Percentiles rank a stretch among this genome's conserved stretches.
Evolutionary conservation across 768 basidiomycete genomes (phyloP).

Genomic region (Tephrocybe sp.): DNA sequence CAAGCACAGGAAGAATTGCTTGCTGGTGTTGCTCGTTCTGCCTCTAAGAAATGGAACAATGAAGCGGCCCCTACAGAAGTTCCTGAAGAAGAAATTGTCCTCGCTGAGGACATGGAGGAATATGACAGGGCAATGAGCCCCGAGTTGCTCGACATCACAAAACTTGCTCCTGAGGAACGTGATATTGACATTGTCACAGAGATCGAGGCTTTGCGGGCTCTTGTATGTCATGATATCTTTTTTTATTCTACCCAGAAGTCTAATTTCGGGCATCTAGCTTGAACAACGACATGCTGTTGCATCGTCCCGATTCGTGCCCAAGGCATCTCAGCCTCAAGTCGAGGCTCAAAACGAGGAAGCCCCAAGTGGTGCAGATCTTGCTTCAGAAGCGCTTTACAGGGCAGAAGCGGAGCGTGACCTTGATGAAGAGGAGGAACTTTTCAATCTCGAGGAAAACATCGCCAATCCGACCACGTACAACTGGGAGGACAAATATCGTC

Average conservation of each 20-base stretch:
- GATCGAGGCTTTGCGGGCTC: conserved; percentile 55
- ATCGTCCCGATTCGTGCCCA: conserved; percentile 86
- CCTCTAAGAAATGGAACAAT: conserved; percentile 36
- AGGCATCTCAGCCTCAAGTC: conserved; percentile 58
- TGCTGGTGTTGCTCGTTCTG: conserved; percentile 71
- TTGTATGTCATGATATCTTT: conserved; percentile 51
- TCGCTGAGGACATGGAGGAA: conserved; percentile 69
- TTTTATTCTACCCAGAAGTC: too few relatives aligned
- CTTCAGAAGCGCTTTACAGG: conserved; percentile 87
- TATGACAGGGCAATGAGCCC: conserved; percentile 91
- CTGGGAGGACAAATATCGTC: conserved; percentile 99
- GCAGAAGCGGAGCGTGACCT: conserved; percentile 91
- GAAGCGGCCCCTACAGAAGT: conserved; percentile 35
- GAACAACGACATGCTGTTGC: conserved; percentile 80
- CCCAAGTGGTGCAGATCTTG: conserved; percentile 70
- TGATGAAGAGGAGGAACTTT: conserved; percentile 94
- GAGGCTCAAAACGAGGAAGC: conserved; percentile 58
- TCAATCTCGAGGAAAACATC: conserved; percentile 91
- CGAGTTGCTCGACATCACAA: conserved; percentile 66
- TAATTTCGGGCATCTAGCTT: too few relatives aligned
- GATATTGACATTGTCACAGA: conserved; percentile 77
- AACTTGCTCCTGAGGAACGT: conserved; percentile 74
- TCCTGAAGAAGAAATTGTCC: conserved; percentile 32
- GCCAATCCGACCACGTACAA: conserved; percentile 83
- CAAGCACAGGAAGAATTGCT: conserved; percentile 90